Evolutionary conservation across 192 early-diverging fungal genomes (phyloP), one percentile per base, ranked within the genome.

Genomic region (Mortierella alpina): DNA sequence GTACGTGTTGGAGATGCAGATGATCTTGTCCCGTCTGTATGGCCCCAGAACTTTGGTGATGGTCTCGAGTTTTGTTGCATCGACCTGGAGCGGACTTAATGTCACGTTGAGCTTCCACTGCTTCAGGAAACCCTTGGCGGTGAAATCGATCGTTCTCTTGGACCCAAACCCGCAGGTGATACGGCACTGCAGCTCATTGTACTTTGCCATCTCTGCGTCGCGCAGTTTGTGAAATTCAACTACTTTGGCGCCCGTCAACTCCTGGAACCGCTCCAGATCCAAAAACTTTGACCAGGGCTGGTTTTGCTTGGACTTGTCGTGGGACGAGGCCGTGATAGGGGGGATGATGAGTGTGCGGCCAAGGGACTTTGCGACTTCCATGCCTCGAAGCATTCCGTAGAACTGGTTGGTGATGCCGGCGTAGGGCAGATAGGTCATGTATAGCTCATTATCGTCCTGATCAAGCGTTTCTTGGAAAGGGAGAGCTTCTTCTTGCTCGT

Each of bases 221-320:
- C 77, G 64, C 41, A 80, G 60, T 45, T 72, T 48, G 58, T 80
- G 77, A 46, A 72, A 80, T 55, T 80, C 77, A 8, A 80, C 52
- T n/a, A 80, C 77, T 49, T 80, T 80, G 46, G 77, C 59, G 39
- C 77, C 77, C 11, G 77, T 80, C 46, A 80, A 41, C 54, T 80
- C 70, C 53, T 71, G 56, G 63, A 80, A 80, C 14, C 60, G 69
- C 2, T 72, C 59, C 15, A 80, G 61, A 54, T 80, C 77, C 31
- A 80, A 65, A 54, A 80, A 80, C 77, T 72, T 80, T 61, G 77
- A 80, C 77, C 77, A 80, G 39, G 77, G 77, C 55, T 80, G 77
- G 18, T 80, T 80, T 55, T 80, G 77, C 55, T 80, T 80, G 9
- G 77, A 80, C 63, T 80, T 80, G 70, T 80, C 77, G 60, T 80